Percentiles rank a stretch among this genome's conserved stretches.
phyloP scores from a whole-genome alignment of 306 rosid species.

The Luffa acutangula region DNA sequence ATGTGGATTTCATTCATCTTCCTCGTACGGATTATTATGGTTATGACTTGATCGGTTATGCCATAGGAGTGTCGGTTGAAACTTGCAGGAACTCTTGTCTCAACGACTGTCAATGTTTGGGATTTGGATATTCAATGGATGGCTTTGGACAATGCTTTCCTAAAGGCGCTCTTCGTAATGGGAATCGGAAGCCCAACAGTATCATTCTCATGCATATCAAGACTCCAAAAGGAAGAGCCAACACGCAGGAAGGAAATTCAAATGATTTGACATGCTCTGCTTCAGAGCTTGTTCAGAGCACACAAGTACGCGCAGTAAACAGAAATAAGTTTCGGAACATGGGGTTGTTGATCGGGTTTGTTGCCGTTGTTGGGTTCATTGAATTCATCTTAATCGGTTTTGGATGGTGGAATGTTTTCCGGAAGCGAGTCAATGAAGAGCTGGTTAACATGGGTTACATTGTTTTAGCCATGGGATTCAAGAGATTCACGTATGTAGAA shows the following conservation, averaged over 20 bases:
- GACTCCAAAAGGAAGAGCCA: background rate
- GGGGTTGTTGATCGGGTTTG: background rate
- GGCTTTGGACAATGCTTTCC: constrained; percentile 24
- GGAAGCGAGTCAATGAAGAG: constrained; percentile 15
- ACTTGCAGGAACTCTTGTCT: constrained; percentile 19
- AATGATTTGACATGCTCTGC: constrained; percentile 10
- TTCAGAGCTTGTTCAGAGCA: background rate
- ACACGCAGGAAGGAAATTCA: background rate
- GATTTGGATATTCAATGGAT: constrained; percentile 24
- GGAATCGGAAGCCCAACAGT: constrained; percentile 4
- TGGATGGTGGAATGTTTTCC: constrained; percentile 23
- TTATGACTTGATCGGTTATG: constrained; percentile 12
- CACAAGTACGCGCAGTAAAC: background rate
- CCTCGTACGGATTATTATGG: constrained; percentile 22
- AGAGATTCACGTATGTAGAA: constrained; percentile 17
- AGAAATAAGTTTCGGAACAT: background rate
- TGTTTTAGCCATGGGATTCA: constrained; percentile 23
- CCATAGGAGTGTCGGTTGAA: background rate
- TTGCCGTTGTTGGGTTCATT: background rate
- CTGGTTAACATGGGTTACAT: constrained; percentile 23
- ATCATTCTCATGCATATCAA: constrained; percentile 8
- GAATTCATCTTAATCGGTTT: constrained; percentile 16
- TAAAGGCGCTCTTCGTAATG: constrained; percentile 16
- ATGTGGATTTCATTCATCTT: constrained; percentile 17
- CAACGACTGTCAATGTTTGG: constrained; percentile 12